phyloP scores from a whole-genome alignment of 2,329 filamentous ascomycete species.

The Verticillium longisporum region DNA sequence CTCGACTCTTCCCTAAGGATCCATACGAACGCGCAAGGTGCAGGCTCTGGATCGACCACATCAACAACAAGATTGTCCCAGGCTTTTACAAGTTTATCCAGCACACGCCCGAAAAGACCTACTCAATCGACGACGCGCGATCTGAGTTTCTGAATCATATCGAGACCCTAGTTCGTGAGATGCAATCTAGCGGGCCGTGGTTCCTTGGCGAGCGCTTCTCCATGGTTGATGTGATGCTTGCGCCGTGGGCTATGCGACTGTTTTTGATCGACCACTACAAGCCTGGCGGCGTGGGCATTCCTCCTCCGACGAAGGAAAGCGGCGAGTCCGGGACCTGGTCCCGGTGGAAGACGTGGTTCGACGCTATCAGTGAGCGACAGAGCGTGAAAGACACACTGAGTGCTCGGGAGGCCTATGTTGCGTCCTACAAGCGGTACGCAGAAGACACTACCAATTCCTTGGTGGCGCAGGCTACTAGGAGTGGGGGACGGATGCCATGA shows the following conservation, averaged over 20 bases:
- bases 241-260: conserved; percentile 65
- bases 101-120: conserved; percentile 42
- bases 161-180: conserved; percentile 53
- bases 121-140: conserved; percentile 45
- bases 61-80: conserved; percentile 60
- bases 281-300: conserved; percentile 40
- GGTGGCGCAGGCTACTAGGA: conserved; percentile 55
- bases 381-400: conserved; percentile 65
- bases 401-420: conserved; percentile 58
- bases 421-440: conserved; percentile 62
- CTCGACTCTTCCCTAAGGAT: conserved; percentile 49
- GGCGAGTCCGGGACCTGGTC: conserved; percentile 52
- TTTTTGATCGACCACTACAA: conserved; percentile 76
- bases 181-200: conserved; percentile 52
- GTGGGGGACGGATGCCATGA: conserved; percentile 55
- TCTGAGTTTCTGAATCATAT: conserved; percentile 52
- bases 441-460: conserved; percentile 57
- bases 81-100: conserved; percentile 59
- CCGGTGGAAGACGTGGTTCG: conserved; percentile 59
- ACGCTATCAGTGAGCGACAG: conserved; percentile 49
- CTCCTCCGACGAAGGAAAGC: conserved; percentile 18
- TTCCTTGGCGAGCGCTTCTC: conserved; percentile 59
- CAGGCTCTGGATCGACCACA: conserved; percentile 69
- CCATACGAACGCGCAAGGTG: conserved; percentile 59
- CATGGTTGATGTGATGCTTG: conserved; percentile 64